Conservation (phyloP, 106 monocot genomes). For the Dioscorea zingiberensis region DNA sequence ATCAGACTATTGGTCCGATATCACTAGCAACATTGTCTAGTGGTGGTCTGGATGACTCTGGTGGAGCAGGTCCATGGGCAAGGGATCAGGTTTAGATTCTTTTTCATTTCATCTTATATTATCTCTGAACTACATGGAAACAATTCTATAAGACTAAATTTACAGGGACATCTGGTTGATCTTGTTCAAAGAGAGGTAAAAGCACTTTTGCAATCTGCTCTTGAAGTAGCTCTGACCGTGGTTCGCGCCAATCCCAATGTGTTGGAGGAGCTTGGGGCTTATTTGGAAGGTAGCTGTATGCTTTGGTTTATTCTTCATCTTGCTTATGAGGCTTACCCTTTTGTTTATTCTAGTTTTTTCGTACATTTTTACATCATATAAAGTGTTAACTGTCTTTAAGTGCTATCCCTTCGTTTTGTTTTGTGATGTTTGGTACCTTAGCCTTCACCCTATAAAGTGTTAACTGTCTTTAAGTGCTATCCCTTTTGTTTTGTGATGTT, state of each 20-base stretch:
- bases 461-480: too few relatives aligned
- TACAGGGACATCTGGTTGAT: constrained; percentile 87
- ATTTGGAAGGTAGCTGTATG: constrained; percentile 71
- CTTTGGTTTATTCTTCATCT: not conserved
- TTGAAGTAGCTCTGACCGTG: constrained; percentile 87
- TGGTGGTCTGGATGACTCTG: constrained; percentile 96
- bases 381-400: too few relatives aligned
- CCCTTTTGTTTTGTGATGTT: too few relatives aligned
- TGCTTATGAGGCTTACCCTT: too few relatives aligned
- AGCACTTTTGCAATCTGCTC: constrained; percentile 75
- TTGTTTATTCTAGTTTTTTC: too few relatives aligned
- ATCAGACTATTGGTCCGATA: constrained; percentile 67
- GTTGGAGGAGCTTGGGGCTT: constrained; percentile 84
- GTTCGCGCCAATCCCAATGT: constrained; percentile 85
- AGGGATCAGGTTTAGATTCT: constrained; percentile 76
- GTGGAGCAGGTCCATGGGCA: constrained; percentile 60
- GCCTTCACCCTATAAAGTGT: too few relatives aligned
- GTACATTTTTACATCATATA: too few relatives aligned
- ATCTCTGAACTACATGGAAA: constrained; percentile 1
- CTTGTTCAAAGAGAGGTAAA: constrained; percentile 88
- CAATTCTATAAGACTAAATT: constrained; percentile 1
- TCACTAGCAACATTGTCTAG: constrained; percentile 74
- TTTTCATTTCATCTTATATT: constrained; percentile 5
- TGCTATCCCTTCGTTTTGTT: too few relatives aligned
- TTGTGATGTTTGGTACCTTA: too few relatives aligned